Percentiles rank a stretch among this genome's conserved stretches.
phyloP scores from a whole-genome alignment of 148 eudicot genomes.

The Gaultheria prostrata region DNA sequence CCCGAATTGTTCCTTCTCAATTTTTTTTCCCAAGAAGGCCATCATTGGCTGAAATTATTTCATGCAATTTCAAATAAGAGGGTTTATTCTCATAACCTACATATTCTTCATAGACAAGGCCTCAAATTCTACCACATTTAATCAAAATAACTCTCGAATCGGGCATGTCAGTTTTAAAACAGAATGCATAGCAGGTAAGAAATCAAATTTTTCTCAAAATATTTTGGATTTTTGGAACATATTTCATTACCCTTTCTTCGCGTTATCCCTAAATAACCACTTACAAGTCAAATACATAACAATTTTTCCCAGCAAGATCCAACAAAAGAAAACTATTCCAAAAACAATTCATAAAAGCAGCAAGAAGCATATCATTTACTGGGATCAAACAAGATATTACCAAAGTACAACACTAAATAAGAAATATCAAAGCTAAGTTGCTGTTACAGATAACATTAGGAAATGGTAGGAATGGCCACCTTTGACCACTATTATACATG shows the following conservation, averaged over 20 bases:
- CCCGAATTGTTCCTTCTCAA: not conserved
- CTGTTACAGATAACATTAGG: not conserved
- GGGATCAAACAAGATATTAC: not conserved
- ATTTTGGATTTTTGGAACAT: not conserved
- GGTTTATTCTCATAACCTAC: not conserved
- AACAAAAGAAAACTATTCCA: not conserved
- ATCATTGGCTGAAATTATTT: not conserved
- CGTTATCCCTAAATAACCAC: not conserved
- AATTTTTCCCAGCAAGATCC: not conserved
- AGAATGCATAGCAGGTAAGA: not conserved
- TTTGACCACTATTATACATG: not conserved
- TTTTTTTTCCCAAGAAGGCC: not conserved
- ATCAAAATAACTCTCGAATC: not conserved
- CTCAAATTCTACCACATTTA: not conserved
- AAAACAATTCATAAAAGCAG: not conserved
- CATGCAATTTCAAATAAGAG: not conserved
- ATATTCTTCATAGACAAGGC: not conserved
- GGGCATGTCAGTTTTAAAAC: not conserved
- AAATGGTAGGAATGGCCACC: not conserved
- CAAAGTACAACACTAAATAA: not conserved
- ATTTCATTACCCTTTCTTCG: not conserved
- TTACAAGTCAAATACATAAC: not conserved
- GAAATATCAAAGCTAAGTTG: too few relatives aligned
- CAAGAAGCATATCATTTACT: slow-evolving; percentile 4
- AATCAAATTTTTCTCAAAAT: not conserved